phyloP scores from a whole-genome alignment of 164 flowering plant species.

The Liriodendron chinense region DNA sequence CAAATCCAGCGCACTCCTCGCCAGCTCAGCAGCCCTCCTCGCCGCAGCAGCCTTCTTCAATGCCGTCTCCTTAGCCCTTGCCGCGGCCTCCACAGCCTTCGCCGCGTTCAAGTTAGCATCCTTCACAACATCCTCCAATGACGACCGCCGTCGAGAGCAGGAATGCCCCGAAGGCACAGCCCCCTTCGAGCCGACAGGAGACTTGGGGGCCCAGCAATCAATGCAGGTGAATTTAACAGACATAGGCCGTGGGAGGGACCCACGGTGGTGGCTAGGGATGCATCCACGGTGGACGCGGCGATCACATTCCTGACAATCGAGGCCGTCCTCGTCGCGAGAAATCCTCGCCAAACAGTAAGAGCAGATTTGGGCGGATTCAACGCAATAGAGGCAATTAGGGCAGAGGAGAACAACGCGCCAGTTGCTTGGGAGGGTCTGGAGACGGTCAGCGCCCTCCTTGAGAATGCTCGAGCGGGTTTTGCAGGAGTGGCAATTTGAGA shows the following conservation, averaged over 20 bases:
- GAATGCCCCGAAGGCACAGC: conserved; percentile 3
- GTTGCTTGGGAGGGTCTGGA: conserved; percentile 47
- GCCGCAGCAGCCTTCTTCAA: conserved; percentile 34
- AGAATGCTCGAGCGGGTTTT: conserved; percentile 25
- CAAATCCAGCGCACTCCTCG: conserved; percentile 22
- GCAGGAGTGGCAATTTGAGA: conserved; percentile 62
- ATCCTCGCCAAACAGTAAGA: conserved; percentile 51
- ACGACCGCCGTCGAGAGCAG: conserved; percentile 5
- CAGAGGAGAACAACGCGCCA: conserved; percentile 82
- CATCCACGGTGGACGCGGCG: conserved; percentile 45
- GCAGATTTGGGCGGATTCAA: conserved; percentile 47
- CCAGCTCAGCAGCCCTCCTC: conserved; percentile 32
- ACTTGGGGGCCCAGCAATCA: conserved; percentile 75
- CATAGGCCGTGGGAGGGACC: conserved; percentile 25
- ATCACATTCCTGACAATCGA: conserved; percentile 36
- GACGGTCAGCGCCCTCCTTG: conserved; percentile 11
- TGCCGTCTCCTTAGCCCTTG: conserved; percentile 35
- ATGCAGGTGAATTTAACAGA: conserved; percentile 40
- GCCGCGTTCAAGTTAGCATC: conserved; percentile 30
- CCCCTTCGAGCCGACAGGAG: not conserved
- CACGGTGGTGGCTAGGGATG: conserved; percentile 16
- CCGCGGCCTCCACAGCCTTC: conserved; percentile 29
- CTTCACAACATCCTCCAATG: conserved; percentile 33
- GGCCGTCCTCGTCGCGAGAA: conserved; percentile 7
- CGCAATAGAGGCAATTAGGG: conserved; percentile 32